Evolutionary conservation across 495 filamentous ascomycete species (phyloP), one percentile per base, ranked within the genome.

Genomic region (Neurospora sp.): DNA sequence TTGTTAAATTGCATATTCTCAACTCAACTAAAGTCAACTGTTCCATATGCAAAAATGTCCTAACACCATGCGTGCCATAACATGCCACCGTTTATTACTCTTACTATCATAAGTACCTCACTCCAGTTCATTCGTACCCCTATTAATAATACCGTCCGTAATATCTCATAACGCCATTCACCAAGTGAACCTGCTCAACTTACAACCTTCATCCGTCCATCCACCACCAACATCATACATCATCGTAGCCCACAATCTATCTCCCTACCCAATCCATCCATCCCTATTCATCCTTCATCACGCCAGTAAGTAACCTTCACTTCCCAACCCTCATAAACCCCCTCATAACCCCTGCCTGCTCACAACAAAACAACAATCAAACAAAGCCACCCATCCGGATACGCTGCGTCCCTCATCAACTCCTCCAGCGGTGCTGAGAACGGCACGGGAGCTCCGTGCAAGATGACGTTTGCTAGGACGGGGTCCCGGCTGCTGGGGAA

Each of bases 321-420:
- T 8, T 9, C 20, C 0, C 20, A 9, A 59, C 10, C 20, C 45
- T 61, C 22, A 61, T 16, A 7, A 14, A 12, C 20, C 9, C 22
- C 2, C 53, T 4, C 14, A 27, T 22, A 22, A 1, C 35, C 35
- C 35, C 35, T 37, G 35, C 35, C 35, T 37, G 10, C 22, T 65
- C 53, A 65, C 22, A 91, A 84, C 91, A 97, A 92, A n/a, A 90
- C 85, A 7, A 99, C 87, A 53, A 92, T 92, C 14, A 98, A 78
- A 83, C 95, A 93, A 22, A 97, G 79, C 90, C 95, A 99, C 1
- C 96, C 96, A 81, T 99, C 96, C 0, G 92, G 89, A 82, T 98
- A 98, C 0, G 93, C 88, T 18, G 91, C 92, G 70, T 88, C 90
- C 47, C 90, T 84, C 79, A 94, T 90, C 39, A 99, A 82, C 65